Evolutionary conservation across 441 rosid genomes (phyloP), one percentile per base, ranked within the genome.

Genomic region (Brassica hybrid): DNA sequence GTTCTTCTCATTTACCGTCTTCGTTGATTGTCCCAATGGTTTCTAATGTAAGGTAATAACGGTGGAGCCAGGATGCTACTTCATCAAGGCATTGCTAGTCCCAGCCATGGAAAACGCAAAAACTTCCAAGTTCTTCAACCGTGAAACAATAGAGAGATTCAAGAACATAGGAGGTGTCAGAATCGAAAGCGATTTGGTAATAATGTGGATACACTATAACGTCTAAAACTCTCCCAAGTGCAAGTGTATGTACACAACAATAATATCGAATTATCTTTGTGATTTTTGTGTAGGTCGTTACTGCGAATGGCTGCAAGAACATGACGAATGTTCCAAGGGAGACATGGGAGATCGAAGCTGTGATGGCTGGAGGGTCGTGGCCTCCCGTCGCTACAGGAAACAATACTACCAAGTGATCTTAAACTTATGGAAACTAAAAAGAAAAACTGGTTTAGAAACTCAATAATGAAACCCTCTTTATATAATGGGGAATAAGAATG

Each of bases 21-120:
- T 13, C 48, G 1, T 19, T 56, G 23, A 58, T 30, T 30, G 12
- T 38, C 68, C 25, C 45, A 63, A 6, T 81, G 70, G 72, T 86
- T 79, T 68, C 32, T 34, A 23, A 68, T 48, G 65, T 63, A 34
- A 38, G 99, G 99, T 95, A 50, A 93, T 93, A 67, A 93, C 99
- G 6, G 99, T 93, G 85, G 99, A 95, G 86, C 99, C 98, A 30
- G 98, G 97, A 64, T 95, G 99, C 84, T 95, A 93, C 80, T 93
- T 95, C 82, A 95, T 93, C 19, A 91, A 90, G 80, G 97, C 95
- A 63, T 76, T 95, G 71, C 80, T 91, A 84, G 67, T 54, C 66
- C 96, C 94, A 6, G 98, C 98, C 79, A 81, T 89, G 86, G 87
- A 85, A 41, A 81, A 71, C 54, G 41, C 84, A 23, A 84, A 36